Conservation (phyloP, 768 basidiomycete genomes). For the Infundibulicybe gibba region DNA sequence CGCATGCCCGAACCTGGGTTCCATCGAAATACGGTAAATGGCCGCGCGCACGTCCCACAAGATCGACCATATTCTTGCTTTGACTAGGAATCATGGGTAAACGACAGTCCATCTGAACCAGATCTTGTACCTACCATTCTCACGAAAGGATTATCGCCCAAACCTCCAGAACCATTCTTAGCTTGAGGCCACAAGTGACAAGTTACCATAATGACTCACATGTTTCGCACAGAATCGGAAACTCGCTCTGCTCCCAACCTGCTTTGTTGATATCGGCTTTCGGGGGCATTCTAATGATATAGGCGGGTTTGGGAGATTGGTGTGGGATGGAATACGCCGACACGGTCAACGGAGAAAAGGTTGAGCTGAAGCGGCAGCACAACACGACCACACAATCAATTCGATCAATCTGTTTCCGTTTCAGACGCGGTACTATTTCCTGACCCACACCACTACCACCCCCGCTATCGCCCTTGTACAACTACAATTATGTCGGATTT, state of each 20-base stretch:
- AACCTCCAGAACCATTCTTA: conserved; percentile 42
- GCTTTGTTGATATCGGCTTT: conserved; percentile 96
- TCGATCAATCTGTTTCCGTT: too few relatives aligned
- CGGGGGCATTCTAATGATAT: conserved; percentile 54
- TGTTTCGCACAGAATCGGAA: conserved; percentile 91
- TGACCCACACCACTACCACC: too few relatives aligned
- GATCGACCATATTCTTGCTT: conserved; percentile 96
- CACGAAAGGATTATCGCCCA: conserved; percentile 89
- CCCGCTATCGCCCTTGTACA: too few relatives aligned
- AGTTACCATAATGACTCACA: conserved; percentile 45
- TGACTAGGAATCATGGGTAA: conserved; percentile 48
- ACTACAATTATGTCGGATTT: neutral
- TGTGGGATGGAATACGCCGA: neutral
- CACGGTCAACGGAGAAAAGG: conserved; percentile 7
- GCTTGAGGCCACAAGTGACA: neutral
- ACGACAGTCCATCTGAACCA: neutral
- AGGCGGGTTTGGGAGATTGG: conserved; percentile 1
- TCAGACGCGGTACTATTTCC: too few relatives aligned
- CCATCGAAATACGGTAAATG: conserved; percentile 98
- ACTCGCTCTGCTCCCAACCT: conserved; percentile 91
- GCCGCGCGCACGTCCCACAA: conserved; percentile 96
- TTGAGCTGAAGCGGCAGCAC: conserved; percentile 3
- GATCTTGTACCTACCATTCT: conserved; percentile 68
- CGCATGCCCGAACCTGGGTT: conserved; percentile 92
- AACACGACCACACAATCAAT: neutral